Evolutionary conservation across 2,329 filamentous ascomycete genomes (phyloP), one percentile per base, ranked within the genome.

Genomic region (Hypomyces perniciosus): DNA sequence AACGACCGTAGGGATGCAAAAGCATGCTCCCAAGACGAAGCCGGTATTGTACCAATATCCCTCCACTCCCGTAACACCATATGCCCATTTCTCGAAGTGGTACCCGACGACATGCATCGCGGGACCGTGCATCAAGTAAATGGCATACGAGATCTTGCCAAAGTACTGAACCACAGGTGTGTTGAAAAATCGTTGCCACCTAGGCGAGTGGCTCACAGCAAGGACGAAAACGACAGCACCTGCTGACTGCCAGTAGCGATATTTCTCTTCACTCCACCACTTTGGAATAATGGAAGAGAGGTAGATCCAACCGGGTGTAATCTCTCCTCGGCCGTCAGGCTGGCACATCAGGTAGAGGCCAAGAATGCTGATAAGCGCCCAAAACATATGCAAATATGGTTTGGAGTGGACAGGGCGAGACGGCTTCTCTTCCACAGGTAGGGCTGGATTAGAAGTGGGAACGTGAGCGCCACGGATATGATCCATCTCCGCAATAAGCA

Each of bases 41-140:
- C 76, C 77, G 1, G 61, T 57, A 47, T 70, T 71, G 61, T 77
- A 81, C 57, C 62, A 66, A 45, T 61, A 56, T 12, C 70, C 72
- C 48, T 78, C 73, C 4, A 66, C 65, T 5, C 78, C 78, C 0
- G 73, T 79, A 35, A 76, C 38, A 9, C 63, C 61, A 63, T 74
- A 80, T 1, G 70, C 74, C 65, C 72, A 70, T 33, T 69, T 70
- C 59, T 80, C 71, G 52, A 74, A 72, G 33, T 72, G 67, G 57
- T 80, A 81, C 8, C 79, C 79, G 13, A 76, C 57, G 2, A 73
- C 72, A 57, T 80, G 78, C 59, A 77, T 71, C 2, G 76, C 71
- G 4, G 78, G 76, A 1, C 79, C 78, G 60, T 84, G 81, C 68
- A 83, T 76, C 10, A 84, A 72, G 62, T 84, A 84, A 28, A 84